A percentile compares a stretch with the other conserved stretches of the same genome.
Conservation (phyloP, 2,329 filamentous ascomycete genomes). For the Aspergillus quadricinctus region DNA sequence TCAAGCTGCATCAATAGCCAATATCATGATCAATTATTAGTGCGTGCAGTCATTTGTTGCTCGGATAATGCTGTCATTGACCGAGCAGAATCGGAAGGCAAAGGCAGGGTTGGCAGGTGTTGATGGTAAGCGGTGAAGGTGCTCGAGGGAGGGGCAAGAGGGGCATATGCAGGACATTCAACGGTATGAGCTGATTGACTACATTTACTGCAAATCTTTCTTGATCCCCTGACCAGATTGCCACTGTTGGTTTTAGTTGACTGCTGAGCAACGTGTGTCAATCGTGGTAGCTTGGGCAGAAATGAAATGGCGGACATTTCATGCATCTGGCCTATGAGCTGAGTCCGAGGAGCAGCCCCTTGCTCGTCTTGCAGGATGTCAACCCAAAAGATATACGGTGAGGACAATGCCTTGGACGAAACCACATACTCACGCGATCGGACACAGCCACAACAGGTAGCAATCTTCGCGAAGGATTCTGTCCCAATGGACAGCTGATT, state of each 20-base stretch:
- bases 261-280: conserved; percentile 4
- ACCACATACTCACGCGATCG: conserved; percentile 8
- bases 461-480: conserved; percentile 8
- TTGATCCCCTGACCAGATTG: conserved; percentile 5
- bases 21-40: not conserved
- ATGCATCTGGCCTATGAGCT: conserved; percentile 11
- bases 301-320: conserved; percentile 13
- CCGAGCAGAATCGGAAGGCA: conserved; percentile 1
- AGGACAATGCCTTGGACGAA: conserved; percentile 4
- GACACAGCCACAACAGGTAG: conserved; percentile 13
- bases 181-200: conserved; percentile 7
- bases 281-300: conserved; percentile 20
- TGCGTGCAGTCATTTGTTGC: not conserved
- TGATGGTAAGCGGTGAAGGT: conserved; percentile 11
- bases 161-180: conserved; percentile 7
- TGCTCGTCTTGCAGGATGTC: conserved; percentile 16
- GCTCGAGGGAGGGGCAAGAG: conserved; percentile 8
- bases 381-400: conserved; percentile 17
- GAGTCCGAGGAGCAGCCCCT: conserved; percentile 9
- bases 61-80: not conserved
- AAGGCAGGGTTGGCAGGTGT: conserved; percentile 8
- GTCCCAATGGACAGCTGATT: conserved; percentile 7
- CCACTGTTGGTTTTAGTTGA: conserved; percentile 11
- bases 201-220: conserved; percentile 9
- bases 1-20: not conserved